Evolutionary conservation across 2,329 filamentous ascomycete species (phyloP).

Genomic region (Colletotrichum agaves): DNA sequence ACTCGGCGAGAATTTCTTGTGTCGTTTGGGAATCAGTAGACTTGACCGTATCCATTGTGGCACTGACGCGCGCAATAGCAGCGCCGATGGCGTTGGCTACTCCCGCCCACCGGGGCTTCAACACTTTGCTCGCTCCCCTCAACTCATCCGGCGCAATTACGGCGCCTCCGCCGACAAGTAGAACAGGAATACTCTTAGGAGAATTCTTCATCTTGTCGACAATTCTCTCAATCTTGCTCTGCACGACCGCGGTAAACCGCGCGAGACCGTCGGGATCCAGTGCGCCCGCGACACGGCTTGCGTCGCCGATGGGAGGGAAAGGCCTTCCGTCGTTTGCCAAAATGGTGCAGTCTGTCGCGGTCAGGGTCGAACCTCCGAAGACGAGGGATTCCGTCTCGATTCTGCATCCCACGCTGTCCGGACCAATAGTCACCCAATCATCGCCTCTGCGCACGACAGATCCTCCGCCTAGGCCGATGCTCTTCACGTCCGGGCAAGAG

Average conservation of each 20-base stretch:
- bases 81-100: conserved; percentile 74
- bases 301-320: conserved; percentile 54
- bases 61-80: conserved; percentile 68
- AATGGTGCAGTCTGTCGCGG: conserved; percentile 67
- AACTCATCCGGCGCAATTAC: conserved; percentile 66
- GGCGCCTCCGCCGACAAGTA: conserved; percentile 72
- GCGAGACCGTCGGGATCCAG: conserved; percentile 48
- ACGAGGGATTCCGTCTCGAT: conserved; percentile 63
- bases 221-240: conserved; percentile 62
- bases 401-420: conserved; percentile 70
- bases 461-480: conserved; percentile 69
- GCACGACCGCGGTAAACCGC: conserved; percentile 54
- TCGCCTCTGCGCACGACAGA: conserved; percentile 60
- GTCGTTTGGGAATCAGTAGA: conserved; percentile 56
- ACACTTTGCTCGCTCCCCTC: conserved; percentile 63
- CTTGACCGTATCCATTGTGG: conserved; percentile 61
- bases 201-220: conserved; percentile 73
- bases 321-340: conserved; percentile 41
- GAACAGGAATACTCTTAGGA: conserved; percentile 66
- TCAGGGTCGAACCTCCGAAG: conserved; percentile 67
- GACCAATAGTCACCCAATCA: conserved; percentile 59
- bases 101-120: conserved; percentile 65
- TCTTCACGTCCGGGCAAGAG: conserved; percentile 66
- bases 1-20: conserved; percentile 50
- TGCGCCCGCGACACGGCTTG: conserved; percentile 47